Conservation (phyloP, 140 eudicot genomes). For the Anethum foeniculum region DNA sequence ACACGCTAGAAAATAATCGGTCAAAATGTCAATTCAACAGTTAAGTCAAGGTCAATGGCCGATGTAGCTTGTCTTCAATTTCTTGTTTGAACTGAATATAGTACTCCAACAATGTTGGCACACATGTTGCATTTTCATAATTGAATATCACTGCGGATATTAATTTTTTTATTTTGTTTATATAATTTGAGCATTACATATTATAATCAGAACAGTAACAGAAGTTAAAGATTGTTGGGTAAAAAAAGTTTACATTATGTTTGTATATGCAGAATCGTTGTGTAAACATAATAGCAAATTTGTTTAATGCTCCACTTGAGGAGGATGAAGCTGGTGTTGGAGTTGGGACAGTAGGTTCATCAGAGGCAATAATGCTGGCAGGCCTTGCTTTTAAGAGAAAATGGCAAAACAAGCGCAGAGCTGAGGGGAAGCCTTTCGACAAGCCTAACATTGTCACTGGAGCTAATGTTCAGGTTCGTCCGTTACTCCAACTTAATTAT, state of each 20-base stretch:
- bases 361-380: slow-evolving; percentile 47
- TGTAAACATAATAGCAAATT: slow-evolving; percentile 37
- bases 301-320: slow-evolving; percentile 34
- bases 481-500: not conserved
- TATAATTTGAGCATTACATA: too few species aligned
- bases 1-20: not conserved
- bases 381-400: slow-evolving; percentile 43
- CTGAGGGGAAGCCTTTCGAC: slow-evolving; percentile 30
- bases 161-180: too few species aligned
- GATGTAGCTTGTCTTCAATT: not conserved
- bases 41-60: not conserved
- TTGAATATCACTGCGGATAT: too few species aligned
- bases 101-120: not conserved
- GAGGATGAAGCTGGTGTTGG: slow-evolving; percentile 31
- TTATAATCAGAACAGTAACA: not conserved
- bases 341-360: slow-evolving; percentile 42
- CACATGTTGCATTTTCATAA: not conserved
- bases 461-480: slow-evolving; percentile 31
- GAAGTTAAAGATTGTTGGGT: not conserved
- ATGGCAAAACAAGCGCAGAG: slow-evolving; percentile 37
- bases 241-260: too few species aligned
- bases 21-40: not conserved
- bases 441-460: slow-evolving; percentile 43
- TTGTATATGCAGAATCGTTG: slow-evolving; percentile 29
- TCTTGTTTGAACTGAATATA: not conserved